Evolutionary conservation across 1,139 yeast genomes (phyloP).

Genomic region (Chernovozyma sophiae-reginae): DNA sequence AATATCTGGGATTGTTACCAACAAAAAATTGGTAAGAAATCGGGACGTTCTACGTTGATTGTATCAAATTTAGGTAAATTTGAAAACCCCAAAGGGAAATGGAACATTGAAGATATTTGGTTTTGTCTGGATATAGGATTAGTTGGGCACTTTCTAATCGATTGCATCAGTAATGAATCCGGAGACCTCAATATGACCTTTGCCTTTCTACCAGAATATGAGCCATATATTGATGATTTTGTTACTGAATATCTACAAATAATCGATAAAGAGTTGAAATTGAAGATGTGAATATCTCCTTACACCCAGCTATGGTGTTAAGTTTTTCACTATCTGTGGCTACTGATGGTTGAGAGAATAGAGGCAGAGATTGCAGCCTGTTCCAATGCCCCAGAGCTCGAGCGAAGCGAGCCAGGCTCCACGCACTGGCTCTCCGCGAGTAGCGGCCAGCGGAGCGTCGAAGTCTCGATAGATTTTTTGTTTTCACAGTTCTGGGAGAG

Average conservation of each 20-base stretch:
- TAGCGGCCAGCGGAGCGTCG: too few relatives aligned
- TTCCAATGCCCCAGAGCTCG: too few relatives aligned
- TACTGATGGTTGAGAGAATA: too few relatives aligned
- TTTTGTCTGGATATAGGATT: constrained; percentile 26
- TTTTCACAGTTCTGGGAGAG: too few relatives aligned
- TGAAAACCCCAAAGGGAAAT: constrained; percentile 8
- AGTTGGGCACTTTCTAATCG: constrained; percentile 16
- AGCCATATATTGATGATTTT: constrained; percentile 13
- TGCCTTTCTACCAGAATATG: constrained; percentile 16
- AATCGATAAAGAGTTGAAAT: constrained; percentile 1
- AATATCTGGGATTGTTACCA: constrained; percentile 14
- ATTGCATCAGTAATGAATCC: constrained; percentile 15
- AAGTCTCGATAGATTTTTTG: too few relatives aligned
- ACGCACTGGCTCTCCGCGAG: too few relatives aligned
- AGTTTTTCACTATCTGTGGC: too few relatives aligned
- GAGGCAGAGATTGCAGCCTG: neutral
- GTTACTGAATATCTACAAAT: neutral
- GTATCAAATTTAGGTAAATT: constrained; percentile 26
- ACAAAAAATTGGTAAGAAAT: constrained; percentile 9
- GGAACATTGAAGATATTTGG: constrained; percentile 19
- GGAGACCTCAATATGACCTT: constrained; percentile 21
- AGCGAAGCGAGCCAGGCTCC: too few relatives aligned
- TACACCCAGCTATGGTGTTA: too few relatives aligned
- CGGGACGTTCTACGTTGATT: constrained; percentile 17
- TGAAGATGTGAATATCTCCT: too few relatives aligned